These are phyloP conservation scores for Paracamarosporium sp. DNA, from an alignment of 2,329 filamentous ascomycete genomes.

Conservation along the genomic window DNA sequence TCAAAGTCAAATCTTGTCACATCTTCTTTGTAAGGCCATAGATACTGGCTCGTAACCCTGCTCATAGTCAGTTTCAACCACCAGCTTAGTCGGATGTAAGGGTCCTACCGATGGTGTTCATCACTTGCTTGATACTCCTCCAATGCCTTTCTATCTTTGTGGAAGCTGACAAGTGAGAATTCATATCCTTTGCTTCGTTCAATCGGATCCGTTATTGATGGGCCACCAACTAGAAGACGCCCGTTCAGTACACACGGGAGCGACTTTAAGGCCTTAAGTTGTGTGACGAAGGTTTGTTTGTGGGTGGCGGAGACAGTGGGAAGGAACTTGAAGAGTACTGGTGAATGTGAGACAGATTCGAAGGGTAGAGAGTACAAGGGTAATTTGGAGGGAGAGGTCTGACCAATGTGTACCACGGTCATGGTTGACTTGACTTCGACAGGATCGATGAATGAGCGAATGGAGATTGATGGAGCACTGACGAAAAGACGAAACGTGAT, in stretches of 20 bases:
- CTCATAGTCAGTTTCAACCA: not conserved
- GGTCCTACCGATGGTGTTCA: conserved; percentile 58
- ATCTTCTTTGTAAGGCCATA: conserved; percentile 63
- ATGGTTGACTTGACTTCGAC: not conserved
- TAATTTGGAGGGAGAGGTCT: not conserved
- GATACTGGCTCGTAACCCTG: conserved; percentile 59
- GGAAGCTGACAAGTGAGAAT: conserved; percentile 60
- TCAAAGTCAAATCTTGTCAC: conserved; percentile 63
- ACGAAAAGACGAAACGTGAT: not conserved
- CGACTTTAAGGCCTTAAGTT: conserved; percentile 58
- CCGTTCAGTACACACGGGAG: conserved; percentile 57
- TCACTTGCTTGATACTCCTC: conserved; percentile 60
- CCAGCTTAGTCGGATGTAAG: not conserved
- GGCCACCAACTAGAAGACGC: conserved; percentile 60
- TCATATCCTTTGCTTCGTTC: conserved; percentile 62
- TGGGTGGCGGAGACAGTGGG: conserved; percentile 46
- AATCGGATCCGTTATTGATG: conserved; percentile 60
- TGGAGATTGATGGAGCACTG: not conserved
- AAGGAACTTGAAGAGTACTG: conserved; percentile 30
- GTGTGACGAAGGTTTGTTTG: conserved; percentile 53
- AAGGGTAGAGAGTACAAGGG: not conserved
- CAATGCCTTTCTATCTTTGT: conserved; percentile 54
- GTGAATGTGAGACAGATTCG: not conserved
- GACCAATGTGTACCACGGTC: not conserved
- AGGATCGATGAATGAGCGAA: not conserved